phyloP scores from a whole-genome alignment of 202 grass and related monocot genomes.

The Elaeis oleifera region DNA sequence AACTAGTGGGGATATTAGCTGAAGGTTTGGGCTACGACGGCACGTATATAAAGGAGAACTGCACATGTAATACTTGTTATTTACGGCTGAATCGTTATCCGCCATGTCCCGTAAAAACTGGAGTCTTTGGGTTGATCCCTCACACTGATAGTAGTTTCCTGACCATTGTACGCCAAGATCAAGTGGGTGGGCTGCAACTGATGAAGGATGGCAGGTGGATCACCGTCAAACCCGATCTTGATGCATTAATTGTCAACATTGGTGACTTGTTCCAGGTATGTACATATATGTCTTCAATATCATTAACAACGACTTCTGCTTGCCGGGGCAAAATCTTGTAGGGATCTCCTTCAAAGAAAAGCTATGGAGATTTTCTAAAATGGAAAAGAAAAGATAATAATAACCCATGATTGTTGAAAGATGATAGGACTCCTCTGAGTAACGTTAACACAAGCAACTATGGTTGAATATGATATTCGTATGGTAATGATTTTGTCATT shows the following conservation, averaged over 20 bases:
- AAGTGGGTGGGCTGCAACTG: constrained; percentile 49
- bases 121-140: constrained; percentile 43
- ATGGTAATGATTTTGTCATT: background rate
- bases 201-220: constrained; percentile 40
- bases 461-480: background rate
- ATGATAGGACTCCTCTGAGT: too few species aligned
- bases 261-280: constrained; percentile 58
- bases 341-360: too few species aligned
- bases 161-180: constrained; percentile 52
- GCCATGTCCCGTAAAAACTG: constrained; percentile 25
- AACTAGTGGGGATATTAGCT: constrained; percentile 32
- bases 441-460: background rate
- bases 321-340: too few species aligned
- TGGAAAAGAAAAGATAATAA: too few species aligned
- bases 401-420: too few species aligned
- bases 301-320: too few species aligned
- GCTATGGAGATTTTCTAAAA: too few species aligned
- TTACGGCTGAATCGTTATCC: constrained; percentile 70
- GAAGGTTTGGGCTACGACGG: constrained; percentile 7
- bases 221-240: constrained; percentile 35
- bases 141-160: constrained; percentile 81
- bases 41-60: constrained; percentile 3
- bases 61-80: constrained; percentile 41
- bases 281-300: too few species aligned
- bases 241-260: constrained; percentile 58